A percentile compares a stretch with the other conserved stretches of the same genome.
Conservation (phyloP, 2,329 filamentous ascomycete species). For the Pyricularia grisea region DNA sequence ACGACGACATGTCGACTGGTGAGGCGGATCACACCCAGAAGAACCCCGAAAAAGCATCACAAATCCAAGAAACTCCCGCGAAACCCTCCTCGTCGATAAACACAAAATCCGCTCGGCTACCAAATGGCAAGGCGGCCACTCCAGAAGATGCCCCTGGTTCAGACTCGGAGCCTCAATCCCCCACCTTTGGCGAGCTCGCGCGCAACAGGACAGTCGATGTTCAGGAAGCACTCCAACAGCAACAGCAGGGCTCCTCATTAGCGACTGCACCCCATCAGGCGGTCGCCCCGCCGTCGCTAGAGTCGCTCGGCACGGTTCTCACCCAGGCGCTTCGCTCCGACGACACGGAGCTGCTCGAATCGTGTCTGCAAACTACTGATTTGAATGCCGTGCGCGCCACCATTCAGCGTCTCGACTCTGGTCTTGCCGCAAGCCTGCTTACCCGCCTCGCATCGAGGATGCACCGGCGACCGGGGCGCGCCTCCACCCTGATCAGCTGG, state of each 20-base stretch:
- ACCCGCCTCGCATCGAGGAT: slow-evolving; percentile 79
- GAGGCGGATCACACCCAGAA: slow-evolving; percentile 3
- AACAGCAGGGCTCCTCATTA: slow-evolving; percentile 20
- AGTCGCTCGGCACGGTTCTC: slow-evolving; percentile 85
- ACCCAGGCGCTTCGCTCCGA: slow-evolving; percentile 89
- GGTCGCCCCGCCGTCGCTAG: slow-evolving; percentile 54
- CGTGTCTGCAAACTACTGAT: slow-evolving; percentile 77
- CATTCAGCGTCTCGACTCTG: slow-evolving; percentile 81
- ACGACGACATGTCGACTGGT: slow-evolving; percentile 11
- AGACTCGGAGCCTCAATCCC: slow-evolving; percentile 41
- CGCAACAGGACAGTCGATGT: slow-evolving; percentile 24
- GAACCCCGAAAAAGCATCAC: slow-evolving; percentile 6
- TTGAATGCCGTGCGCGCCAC: slow-evolving; percentile 72
- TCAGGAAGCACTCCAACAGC: slow-evolving; percentile 10
- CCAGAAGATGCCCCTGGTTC: slow-evolving; percentile 15
- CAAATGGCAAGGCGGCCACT: slow-evolving; percentile 17
- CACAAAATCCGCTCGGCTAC: neutral
- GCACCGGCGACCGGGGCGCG: slow-evolving; percentile 77
- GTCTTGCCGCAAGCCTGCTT: slow-evolving; percentile 69
- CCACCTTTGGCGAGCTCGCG: slow-evolving; percentile 82
- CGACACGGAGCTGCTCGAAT: slow-evolving; percentile 81
- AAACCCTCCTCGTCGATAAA: neutral
- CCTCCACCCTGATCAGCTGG: slow-evolving; percentile 87
- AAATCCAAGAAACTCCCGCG: neutral
- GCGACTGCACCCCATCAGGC: slow-evolving; percentile 26